These are phyloP conservation scores for Hymenochaete sp. DNA, from an alignment of 1,284 basidiomycete species.

Conservation along the genomic window DNA sequence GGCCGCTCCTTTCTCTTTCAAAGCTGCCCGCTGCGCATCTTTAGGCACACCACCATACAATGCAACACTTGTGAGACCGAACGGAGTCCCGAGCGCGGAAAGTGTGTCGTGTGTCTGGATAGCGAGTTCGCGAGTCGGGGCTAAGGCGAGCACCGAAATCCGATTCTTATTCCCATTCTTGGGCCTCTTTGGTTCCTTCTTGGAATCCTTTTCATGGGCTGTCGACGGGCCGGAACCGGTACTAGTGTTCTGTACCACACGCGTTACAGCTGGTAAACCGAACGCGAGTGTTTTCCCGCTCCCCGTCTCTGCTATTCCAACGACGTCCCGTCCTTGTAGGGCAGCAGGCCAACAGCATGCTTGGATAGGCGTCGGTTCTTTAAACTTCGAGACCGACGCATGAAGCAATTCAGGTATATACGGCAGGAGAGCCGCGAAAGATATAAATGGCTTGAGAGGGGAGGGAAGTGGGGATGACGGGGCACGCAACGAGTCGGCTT, in stretches of 20 bases:
- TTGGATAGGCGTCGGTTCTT: constrained; percentile 92
- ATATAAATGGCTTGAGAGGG: constrained; percentile 60
- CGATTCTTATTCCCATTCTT: constrained; percentile 27
- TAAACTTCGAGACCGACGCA: constrained; percentile 63
- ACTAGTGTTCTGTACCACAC: too few species aligned
- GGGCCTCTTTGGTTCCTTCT: constrained; percentile 27
- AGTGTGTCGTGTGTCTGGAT: constrained; percentile 91
- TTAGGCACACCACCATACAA: constrained; percentile 92
- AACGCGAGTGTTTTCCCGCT: constrained; percentile 97
- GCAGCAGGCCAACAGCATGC: constrained; percentile 93
- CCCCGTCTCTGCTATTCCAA: constrained; percentile 97
- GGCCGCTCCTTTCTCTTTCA: constrained; percentile 49
- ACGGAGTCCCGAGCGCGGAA: constrained; percentile 64
- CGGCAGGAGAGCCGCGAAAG: constrained; percentile 62
- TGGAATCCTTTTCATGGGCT: constrained; percentile 20
- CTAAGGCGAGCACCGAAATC: constrained; percentile 78
- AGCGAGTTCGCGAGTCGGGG: constrained; percentile 91
- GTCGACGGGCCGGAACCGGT: too few species aligned
- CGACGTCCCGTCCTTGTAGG: constrained; percentile 76
- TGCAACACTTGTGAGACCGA: constrained; percentile 76
- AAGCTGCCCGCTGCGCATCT: constrained; percentile 61
- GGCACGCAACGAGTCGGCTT: constrained; percentile 36
- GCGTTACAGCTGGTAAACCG: constrained; percentile 80
- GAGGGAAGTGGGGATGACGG: constrained; percentile 21
- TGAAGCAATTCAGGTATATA: constrained; percentile 56